Conservation (phyloP, 345 rosid genomes). For the Kernera saxatilis region DNA sequence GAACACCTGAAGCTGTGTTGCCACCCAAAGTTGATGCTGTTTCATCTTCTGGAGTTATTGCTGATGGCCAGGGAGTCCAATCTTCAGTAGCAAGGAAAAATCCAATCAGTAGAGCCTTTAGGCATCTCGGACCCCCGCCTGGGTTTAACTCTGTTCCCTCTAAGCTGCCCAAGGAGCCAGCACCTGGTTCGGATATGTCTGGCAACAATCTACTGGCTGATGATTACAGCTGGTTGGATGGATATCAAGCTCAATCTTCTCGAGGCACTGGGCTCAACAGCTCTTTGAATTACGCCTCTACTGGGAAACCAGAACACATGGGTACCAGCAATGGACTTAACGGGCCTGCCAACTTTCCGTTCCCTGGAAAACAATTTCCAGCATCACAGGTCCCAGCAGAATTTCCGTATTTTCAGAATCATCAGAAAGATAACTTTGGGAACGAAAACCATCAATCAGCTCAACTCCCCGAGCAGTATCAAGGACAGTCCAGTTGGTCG, state of each 20-base stretch:
- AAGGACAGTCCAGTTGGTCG: constrained; percentile 75
- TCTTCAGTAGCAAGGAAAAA: constrained; percentile 44
- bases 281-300: constrained; percentile 39
- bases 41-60: constrained; percentile 43
- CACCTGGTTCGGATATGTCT: constrained; percentile 35
- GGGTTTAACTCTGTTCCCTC: constrained; percentile 72
- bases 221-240: constrained; percentile 99
- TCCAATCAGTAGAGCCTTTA: constrained; percentile 72
- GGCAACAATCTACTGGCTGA: constrained; percentile 41
- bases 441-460: constrained; percentile 52
- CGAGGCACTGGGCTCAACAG: constrained; percentile 39
- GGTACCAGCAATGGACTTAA: constrained; percentile 43
- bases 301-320: constrained; percentile 44
- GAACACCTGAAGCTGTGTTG: constrained; percentile 36
- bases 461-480: constrained; percentile 69
- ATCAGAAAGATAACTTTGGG: constrained; percentile 44
- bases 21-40: constrained; percentile 41
- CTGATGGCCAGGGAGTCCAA: constrained; percentile 40
- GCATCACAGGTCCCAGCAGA: constrained; percentile 44
- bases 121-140: constrained; percentile 95
- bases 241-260: constrained; percentile 63
- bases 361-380: constrained; percentile 76
- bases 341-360: constrained; percentile 66
- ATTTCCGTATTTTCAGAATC: constrained; percentile 38
- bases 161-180: constrained; percentile 45